Evolutionary conservation across 1,139 yeast species (phyloP), one percentile per base, ranked within the genome.

Genomic region (Chernovozyma sophiae-reginae): DNA sequence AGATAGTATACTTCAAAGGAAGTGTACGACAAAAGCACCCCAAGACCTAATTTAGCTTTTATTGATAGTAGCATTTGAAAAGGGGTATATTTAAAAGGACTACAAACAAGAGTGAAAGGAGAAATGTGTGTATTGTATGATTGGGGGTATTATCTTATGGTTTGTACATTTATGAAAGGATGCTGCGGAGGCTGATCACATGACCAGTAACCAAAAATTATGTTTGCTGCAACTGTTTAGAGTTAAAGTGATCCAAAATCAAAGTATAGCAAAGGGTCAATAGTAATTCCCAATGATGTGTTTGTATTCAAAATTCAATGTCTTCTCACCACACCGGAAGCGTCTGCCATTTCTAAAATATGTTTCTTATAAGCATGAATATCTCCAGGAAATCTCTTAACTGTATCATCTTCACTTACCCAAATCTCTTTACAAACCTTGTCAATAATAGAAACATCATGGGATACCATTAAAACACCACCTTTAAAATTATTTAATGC

Each of bases 401-500:
- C 96, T 1, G 80, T 71, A 41, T 90, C 94, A 40, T 79, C 72
- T 56, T 92, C 98, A 56, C 95, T 83, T 30, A 89, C 94, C 97
- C 97, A 92, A 45, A 92, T 86, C 59, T 90, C 95, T 42, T 84
- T 82, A 68, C 97, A 87, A 7, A 92, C 96, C 42, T 77, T 74
- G 51, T 84, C 80, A 52, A 92, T 92, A 52, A 90, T 86, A 19
- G 89, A 71, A 30, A 92, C 97, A 71, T 92, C 98, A 74, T 92
- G 98, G 36, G 96, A 86, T 43, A 92, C 98, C 97, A 92, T 89
- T 50, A 92, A 73, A 25, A 92, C 83, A 61, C 98, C 98, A 56
- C 98, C 98, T 56, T 86, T 77, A 72, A 90, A 92, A 45, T 78
- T 80, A 47, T 74, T 79, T 54, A 92, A 72, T 1, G 97, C 97